A percentile compares a stretch with the other conserved stretches of the same genome.
Evolutionary conservation across 2,329 filamentous ascomycete genomes (phyloP).

Genomic region (Aspergillus candidus): DNA sequence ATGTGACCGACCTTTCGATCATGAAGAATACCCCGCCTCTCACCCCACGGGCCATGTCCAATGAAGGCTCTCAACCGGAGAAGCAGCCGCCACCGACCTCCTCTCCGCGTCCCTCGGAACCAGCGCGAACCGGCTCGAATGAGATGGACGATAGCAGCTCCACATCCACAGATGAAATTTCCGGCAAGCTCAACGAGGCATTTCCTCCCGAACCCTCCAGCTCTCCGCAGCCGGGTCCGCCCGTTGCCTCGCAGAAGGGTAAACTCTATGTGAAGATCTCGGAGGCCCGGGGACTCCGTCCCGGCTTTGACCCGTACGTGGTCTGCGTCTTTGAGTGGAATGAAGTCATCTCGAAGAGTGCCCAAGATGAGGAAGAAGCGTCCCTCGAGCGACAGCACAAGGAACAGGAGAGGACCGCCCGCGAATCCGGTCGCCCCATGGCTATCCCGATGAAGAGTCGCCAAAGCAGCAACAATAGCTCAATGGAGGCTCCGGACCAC

Average conservation of each 20-base stretch:
- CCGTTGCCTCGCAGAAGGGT: conserved; percentile 69
- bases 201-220: conserved; percentile 25
- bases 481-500: conserved; percentile 58
- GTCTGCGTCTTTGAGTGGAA: conserved; percentile 96
- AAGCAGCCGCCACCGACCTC: conserved; percentile 25
- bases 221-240: conserved; percentile 43
- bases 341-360: conserved; percentile 87
- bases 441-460: conserved; percentile 95
- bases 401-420: conserved; percentile 60
- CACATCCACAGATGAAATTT: conserved; percentile 28
- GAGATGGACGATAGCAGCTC: conserved; percentile 16
- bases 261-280: conserved; percentile 85
- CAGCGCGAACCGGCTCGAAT: conserved; percentile 14
- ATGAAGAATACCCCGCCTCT: conserved; percentile 89
- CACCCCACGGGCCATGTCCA: conserved; percentile 79
- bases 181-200: conserved; percentile 32
- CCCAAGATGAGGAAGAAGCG: conserved; percentile 56
- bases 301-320: conserved; percentile 84
- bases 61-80: conserved; percentile 43
- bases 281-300: conserved; percentile 75
- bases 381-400: conserved; percentile 56
- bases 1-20: conserved; percentile 52
- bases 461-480: conserved; percentile 91
- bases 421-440: conserved; percentile 78
- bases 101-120: conserved; percentile 15